Evolutionary conservation across 768 basidiomycete genomes (phyloP).

Genomic region (Phlebiopsis gigantea): DNA sequence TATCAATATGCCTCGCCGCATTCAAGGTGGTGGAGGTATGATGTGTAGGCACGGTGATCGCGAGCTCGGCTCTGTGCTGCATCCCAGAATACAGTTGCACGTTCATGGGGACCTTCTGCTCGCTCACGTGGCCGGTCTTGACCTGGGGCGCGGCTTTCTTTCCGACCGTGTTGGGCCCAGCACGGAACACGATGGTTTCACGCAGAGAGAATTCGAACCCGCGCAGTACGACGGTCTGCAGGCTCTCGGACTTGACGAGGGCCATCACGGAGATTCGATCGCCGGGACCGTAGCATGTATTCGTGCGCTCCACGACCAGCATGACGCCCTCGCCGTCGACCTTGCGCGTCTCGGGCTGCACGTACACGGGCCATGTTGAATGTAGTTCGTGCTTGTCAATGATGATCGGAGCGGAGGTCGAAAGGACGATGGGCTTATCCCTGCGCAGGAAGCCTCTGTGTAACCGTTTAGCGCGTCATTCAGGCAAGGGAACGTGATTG

Average conservation of each 20-base stretch:
- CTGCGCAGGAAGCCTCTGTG: slow-evolving; percentile 79
- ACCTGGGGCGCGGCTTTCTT: slow-evolving; percentile 58
- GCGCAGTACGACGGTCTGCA: slow-evolving; percentile 67
- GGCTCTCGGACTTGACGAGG: slow-evolving; percentile 63
- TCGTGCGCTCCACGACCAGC: slow-evolving; percentile 68
- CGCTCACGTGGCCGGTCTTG: slow-evolving; percentile 50
- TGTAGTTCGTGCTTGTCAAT: slow-evolving; percentile 95
- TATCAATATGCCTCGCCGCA: slow-evolving; percentile 79
- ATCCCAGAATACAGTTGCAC: slow-evolving; percentile 69
- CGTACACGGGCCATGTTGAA: slow-evolving; percentile 89
- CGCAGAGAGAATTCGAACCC: slow-evolving; percentile 79
- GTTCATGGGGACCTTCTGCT: slow-evolving; percentile 69
- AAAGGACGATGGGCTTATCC: slow-evolving; percentile 63
- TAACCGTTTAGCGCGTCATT: slow-evolving; percentile 1
- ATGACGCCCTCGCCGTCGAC: slow-evolving; percentile 62
- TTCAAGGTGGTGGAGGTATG: slow-evolving; percentile 81
- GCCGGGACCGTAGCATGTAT: slow-evolving; percentile 82
- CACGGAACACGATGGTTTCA: slow-evolving; percentile 74
- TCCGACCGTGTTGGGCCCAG: slow-evolving; percentile 45
- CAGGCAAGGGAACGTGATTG: not conserved
- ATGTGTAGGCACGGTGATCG: slow-evolving; percentile 60
- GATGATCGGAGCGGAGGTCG: slow-evolving; percentile 65
- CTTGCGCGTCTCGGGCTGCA: slow-evolving; percentile 68
- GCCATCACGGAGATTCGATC: slow-evolving; percentile 74
- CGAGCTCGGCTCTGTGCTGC: slow-evolving; percentile 68